Evolutionary conservation across 2,329 filamentous ascomycete genomes (phyloP), one percentile per base, ranked within the genome.

Genomic region (Colletotrichum australisinense): DNA sequence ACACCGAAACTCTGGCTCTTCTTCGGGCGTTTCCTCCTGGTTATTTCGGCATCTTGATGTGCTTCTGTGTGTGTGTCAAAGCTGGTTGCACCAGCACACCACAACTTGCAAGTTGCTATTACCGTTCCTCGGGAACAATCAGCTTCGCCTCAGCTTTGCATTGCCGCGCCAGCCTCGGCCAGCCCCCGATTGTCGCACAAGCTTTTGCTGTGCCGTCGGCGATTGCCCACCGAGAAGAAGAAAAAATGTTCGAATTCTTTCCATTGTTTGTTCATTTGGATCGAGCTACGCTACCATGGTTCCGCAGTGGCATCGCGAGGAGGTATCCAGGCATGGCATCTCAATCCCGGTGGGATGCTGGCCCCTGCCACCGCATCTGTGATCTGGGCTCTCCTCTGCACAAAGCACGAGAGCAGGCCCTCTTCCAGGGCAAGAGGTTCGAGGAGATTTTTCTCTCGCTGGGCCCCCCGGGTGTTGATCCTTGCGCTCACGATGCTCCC

Each of bases 91-190:
- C 42, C 42, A 49, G 16, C 42, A 49, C 19, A 49, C 42, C 42
- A 49, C 19, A 16, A 42, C 19, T 5, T 49, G 5, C 42, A 49
- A 24, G 52, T n/a, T 26, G 52, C 52, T 26, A 38, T 28, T 24
- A 38, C 42, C 52, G 19, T 59, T 30, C 30, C 14, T 32, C 58
- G 46, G 16, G 16, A 16, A 52, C 7, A 52, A 42, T 26, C 53
- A 35, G 66, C 67, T 69, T 70, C 67, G 53, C 70, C 70, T 35
- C 59, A 56, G 26, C 35, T 59, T 4, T 70, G 66, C 70, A 69
- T 30, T 70, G 59, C 70, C 66, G 70, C 60, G 62, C 52, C 30
- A 53, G 35, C 56, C 55, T 73, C 66, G 70, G 70, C 19, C 66
- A 73, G 66, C 32, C 38, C 69, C 70, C 66, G 70, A 14, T n/a